Evolutionary conservation across 139 green algal species (phyloP), one percentile per base, ranked within the genome.

Genomic region (Edaphochlamys debaryana): DNA sequence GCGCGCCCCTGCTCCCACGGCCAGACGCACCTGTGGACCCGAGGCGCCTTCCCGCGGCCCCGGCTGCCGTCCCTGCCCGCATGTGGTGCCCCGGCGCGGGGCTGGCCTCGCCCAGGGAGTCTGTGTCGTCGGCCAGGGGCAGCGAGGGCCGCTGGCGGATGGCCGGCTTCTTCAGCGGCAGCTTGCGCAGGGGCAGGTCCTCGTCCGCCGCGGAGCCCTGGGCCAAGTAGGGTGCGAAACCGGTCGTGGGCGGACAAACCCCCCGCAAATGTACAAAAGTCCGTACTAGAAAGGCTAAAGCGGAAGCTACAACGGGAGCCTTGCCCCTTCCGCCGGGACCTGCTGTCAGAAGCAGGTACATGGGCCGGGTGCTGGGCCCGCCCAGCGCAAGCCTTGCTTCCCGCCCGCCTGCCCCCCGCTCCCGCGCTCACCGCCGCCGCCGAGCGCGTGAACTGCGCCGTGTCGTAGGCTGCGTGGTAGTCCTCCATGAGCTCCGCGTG

Each of bases 111-210:
- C 75, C 75, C 13, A 81, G 40, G 27, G 75, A 81, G 40, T 81
- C 75, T 60, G 75, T 71, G 60, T 81, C 75, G 58, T 81, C 75
- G 4, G 52, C 72, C 60, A 71, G 3, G 32, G 29, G n/a, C 73
- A 70, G 4, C 36, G 40, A 20, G 23, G 41, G 62, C 17, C 50
- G 75, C 40, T 32, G 75, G 40, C 15, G 3, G 6, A 29, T 60
- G 3, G 60, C 22, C 40, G 23, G 25, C 40, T 81, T 81, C 22
- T 71, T 63, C n/a, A 71, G 29, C 1, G 38, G 41, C 27, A 27
- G n/a, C 60, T 71, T 71, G 75, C 60, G 75, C 4, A 81, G 41
- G 9, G 60, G 60, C 75, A 81, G 22, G n/a, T 81, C 75, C 40
- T 81, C 75, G 19, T 38, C 75, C 37, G 63, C n/a, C 22, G 23